Conservation (phyloP, 306 rosid species). For the Corylus heterophylla region DNA sequence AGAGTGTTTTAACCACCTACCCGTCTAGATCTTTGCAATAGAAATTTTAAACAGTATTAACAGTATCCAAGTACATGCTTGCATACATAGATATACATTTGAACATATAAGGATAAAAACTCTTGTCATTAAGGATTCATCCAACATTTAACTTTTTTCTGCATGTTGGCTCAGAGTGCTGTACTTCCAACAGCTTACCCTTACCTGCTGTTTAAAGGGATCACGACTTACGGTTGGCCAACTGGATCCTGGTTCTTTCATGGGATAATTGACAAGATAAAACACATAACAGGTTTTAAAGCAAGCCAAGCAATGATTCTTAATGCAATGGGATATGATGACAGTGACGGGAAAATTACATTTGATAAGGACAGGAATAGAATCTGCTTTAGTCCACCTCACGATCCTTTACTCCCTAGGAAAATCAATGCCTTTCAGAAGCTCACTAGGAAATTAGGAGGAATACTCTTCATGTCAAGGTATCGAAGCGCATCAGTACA, state of each 20-base stretch:
- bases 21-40: background rate
- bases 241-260: slow-evolving; percentile 37
- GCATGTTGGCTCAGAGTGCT: slow-evolving; percentile 29
- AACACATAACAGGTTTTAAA: slow-evolving; percentile 24
- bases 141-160: slow-evolving; percentile 5
- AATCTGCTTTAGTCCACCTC: slow-evolving; percentile 33
- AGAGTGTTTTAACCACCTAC: background rate
- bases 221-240: slow-evolving; percentile 43
- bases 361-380: slow-evolving; percentile 26
- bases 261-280: slow-evolving; percentile 40
- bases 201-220: slow-evolving; percentile 36
- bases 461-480: slow-evolving; percentile 36
- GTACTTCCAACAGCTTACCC: slow-evolving; percentile 43
- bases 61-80: background rate
- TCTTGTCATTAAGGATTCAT: background rate
- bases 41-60: background rate
- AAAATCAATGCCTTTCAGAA: slow-evolving; percentile 33
- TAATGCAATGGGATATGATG: slow-evolving; percentile 37
- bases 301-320: slow-evolving; percentile 33
- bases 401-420: slow-evolving; percentile 34
- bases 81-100: background rate
- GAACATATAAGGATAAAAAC: background rate
- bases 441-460: slow-evolving; percentile 37
- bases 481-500: slow-evolving; percentile 41
- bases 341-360: slow-evolving; percentile 31